Evolutionary conservation across 75 land plant species (phyloP).

Genomic region (Pinus tabuliformis): DNA sequence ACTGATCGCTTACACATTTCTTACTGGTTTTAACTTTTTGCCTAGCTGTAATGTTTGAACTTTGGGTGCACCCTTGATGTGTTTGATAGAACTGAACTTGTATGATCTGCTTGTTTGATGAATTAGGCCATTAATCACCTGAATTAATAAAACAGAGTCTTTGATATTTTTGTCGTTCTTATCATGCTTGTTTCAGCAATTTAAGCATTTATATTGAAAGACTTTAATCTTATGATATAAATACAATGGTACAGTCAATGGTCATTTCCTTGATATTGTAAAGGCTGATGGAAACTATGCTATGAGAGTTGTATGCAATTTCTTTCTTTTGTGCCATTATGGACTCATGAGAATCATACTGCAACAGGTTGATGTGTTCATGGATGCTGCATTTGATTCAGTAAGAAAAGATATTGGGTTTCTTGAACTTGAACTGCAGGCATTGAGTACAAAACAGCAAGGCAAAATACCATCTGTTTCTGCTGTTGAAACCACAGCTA

Average conservation of each 20-base stretch:
- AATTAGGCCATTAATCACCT: background rate
- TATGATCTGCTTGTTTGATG: background rate
- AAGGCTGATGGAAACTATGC: background rate
- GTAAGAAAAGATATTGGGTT: conserved; percentile 48
- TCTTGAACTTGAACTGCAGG: conserved; percentile 52
- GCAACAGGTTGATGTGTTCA: conserved; percentile 81
- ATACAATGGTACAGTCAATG: background rate
- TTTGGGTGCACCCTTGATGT: too few species aligned
- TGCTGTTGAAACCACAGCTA: conserved; percentile 42
- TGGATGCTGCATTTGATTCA: conserved; percentile 82
- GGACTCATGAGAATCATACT: background rate
- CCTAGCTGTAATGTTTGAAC: too few species aligned
- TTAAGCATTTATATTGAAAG: background rate
- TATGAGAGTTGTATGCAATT: background rate
- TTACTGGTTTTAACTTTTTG: too few species aligned
- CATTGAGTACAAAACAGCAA: conserved; percentile 25
- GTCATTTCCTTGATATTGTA: background rate
- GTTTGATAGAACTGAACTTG: background rate
- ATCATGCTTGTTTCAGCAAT: background rate
- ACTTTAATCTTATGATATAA: background rate
- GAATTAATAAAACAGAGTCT: background rate
- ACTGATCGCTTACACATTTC: too few species aligned
- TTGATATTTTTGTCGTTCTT: background rate
- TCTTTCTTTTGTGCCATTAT: background rate
- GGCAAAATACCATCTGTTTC: conserved; percentile 25